phyloP scores from a whole-genome alignment of 2,329 filamentous ascomycete species.

The Sporothrix humicola region DNA sequence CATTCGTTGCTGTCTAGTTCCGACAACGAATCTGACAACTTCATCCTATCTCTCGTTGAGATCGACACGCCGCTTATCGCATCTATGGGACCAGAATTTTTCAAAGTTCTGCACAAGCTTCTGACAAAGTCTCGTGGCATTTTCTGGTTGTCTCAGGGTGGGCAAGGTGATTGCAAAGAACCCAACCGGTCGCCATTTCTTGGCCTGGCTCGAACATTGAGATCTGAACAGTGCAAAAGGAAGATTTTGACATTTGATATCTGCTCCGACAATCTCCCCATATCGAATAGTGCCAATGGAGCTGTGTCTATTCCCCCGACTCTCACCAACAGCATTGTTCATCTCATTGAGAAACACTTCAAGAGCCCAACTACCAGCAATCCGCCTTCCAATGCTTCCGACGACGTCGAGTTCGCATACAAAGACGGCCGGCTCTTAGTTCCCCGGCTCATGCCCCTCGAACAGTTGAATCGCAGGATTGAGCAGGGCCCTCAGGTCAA shows the following conservation, averaged over 20 bases:
- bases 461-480: slow-evolving; percentile 52
- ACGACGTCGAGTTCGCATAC: slow-evolving; percentile 48
- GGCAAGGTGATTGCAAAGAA: slow-evolving; percentile 46
- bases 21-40: slow-evolving; percentile 36
- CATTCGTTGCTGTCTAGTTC: not conserved
- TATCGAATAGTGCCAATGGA: too few relatives aligned
- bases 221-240: slow-evolving; percentile 56
- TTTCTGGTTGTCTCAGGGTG: slow-evolving; percentile 56
- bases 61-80: slow-evolving; percentile 45
- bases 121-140: slow-evolving; percentile 48
- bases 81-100: slow-evolving; percentile 49
- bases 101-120: slow-evolving; percentile 50
- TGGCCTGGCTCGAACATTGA: slow-evolving; percentile 55
- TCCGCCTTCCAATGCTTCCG: slow-evolving; percentile 31
- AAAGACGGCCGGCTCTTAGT: slow-evolving; percentile 40
- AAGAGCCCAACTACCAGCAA: not conserved
- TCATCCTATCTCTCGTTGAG: slow-evolving; percentile 57
- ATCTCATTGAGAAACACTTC: slow-evolving; percentile 2
- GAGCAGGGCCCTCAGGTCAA: slow-evolving; percentile 42
- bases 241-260: slow-evolving; percentile 54
- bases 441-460: slow-evolving; percentile 52
- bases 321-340: slow-evolving; percentile 8
- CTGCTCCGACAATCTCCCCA: not conserved
- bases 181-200: slow-evolving; percentile 51
- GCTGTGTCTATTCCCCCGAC: not conserved